Conservation (phyloP, 768 basidiomycete species). For the Candolleomyces efflorescens region DNA sequence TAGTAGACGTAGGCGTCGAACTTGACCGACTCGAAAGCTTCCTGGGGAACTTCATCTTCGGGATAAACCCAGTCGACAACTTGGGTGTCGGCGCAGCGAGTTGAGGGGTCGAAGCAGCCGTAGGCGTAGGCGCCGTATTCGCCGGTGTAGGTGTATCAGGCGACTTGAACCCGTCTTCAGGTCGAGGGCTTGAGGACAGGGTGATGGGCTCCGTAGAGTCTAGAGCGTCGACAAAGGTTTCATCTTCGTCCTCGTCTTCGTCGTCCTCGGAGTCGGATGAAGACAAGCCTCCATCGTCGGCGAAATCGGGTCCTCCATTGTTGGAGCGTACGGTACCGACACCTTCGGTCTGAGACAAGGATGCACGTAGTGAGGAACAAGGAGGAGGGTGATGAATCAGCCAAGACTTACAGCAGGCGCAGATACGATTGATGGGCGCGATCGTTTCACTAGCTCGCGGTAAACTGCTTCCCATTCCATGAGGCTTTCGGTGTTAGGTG, state of each 20-base stretch:
- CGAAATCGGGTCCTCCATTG: slow-evolving; percentile 47
- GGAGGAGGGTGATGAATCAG: not conserved
- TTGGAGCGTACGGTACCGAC: slow-evolving; percentile 78
- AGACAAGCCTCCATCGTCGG: slow-evolving; percentile 76
- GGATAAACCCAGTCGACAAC: slow-evolving; percentile 14
- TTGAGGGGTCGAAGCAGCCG: slow-evolving; percentile 17
- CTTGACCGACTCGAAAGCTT: slow-evolving; percentile 9
- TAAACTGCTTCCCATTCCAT: slow-evolving; percentile 58
- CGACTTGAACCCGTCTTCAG: not conserved
- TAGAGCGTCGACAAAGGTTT: slow-evolving; percentile 23
- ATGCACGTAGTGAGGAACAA: not conserved
- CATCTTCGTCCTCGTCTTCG: slow-evolving; percentile 19
- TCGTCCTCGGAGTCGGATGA: slow-evolving; percentile 36
- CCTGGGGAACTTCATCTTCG: slow-evolving; percentile 20
- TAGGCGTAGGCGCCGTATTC: slow-evolving; percentile 11
- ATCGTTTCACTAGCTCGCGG: slow-evolving; percentile 56
- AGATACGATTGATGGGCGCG: slow-evolving; percentile 64
- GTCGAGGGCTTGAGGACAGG: not conserved
- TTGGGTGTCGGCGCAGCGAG: slow-evolving; percentile 14
- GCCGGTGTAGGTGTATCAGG: no score
- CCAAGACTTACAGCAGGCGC: slow-evolving; percentile 62
- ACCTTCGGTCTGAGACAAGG: slow-evolving; percentile 63
- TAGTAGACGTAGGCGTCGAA: not conserved
- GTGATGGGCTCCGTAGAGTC: slow-evolving; percentile 7
- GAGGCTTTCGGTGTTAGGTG: slow-evolving; percentile 37